These are phyloP conservation scores for Colletotrichum shisoi DNA, from an alignment of 2,329 filamentous ascomycete species.

Conservation along the genomic window DNA sequence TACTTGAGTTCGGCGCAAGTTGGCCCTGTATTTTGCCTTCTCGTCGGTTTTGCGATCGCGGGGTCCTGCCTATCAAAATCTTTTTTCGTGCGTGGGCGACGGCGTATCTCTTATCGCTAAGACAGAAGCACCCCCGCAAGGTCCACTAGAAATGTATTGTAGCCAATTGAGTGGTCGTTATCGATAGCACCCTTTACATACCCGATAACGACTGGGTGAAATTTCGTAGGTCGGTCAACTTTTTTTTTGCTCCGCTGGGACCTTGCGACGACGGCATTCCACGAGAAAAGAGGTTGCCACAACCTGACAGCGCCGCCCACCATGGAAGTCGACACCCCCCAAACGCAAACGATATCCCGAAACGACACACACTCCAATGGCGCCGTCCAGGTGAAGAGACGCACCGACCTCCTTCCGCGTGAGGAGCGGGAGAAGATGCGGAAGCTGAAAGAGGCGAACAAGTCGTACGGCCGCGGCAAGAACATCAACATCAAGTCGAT, in stretches of 20 bases:
- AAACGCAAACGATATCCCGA: slow-evolving; percentile 48
- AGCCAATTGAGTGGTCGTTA: not conserved
- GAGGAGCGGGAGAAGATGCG: slow-evolving; percentile 61
- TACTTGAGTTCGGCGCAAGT: slow-evolving; percentile 11
- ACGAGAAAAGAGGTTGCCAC: slow-evolving; percentile 4
- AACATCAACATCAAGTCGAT: slow-evolving; percentile 75
- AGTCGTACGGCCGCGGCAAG: slow-evolving; percentile 83
- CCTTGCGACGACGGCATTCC: slow-evolving; percentile 14
- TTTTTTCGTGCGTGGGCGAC: slow-evolving; percentile 26
- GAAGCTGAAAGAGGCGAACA: slow-evolving; percentile 69
- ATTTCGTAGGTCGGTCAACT: slow-evolving; percentile 25
- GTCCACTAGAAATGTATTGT: not conserved
- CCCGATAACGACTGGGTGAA: slow-evolving; percentile 30
- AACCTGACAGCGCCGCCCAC: slow-evolving; percentile 29
- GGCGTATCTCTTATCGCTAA: slow-evolving; percentile 20
- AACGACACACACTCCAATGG: slow-evolving; percentile 58
- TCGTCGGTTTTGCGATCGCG: slow-evolving; percentile 22
- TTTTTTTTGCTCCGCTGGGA: slow-evolving; percentile 26
- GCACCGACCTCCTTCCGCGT: slow-evolving; percentile 62
- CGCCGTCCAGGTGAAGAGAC: slow-evolving; percentile 59
- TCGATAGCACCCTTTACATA: slow-evolving; percentile 12
- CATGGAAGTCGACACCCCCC: slow-evolving; percentile 51
- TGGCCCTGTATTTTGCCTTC: slow-evolving; percentile 18
- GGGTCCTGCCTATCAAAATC: slow-evolving; percentile 20
- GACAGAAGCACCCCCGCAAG: slow-evolving; percentile 47